Conservation (phyloP, 176 grass and related monocot genomes). For the Puccinellia tenuiflora region DNA sequence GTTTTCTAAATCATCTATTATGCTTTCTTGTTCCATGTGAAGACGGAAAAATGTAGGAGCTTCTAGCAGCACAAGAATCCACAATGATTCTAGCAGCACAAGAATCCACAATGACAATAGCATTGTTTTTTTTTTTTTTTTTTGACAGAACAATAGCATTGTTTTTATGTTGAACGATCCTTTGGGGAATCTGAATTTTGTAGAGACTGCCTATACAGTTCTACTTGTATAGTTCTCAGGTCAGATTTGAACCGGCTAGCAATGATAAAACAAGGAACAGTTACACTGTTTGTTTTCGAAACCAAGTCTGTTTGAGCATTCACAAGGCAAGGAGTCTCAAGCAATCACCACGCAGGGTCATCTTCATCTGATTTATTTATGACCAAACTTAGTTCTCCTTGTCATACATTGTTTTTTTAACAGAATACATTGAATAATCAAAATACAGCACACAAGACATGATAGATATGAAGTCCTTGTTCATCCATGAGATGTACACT, state of each 20-base stretch:
- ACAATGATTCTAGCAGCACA: neutral
- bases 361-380: constrained; percentile 25
- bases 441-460: constrained; percentile 13
- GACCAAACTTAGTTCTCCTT: neutral
- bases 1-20: neutral
- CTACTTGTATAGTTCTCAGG: neutral
- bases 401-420: neutral
- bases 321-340: neutral
- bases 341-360: neutral
- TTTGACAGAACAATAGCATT: neutral
- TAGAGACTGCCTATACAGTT: neutral
- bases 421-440: constrained; percentile 1
- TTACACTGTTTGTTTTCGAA: neutral
- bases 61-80: neutral
- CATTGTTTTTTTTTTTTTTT: too few species aligned
- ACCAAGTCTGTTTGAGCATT: neutral
- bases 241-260: neutral
- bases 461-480: neutral
- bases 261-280: neutral
- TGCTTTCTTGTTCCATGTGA: neutral
- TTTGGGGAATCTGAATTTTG: neutral
- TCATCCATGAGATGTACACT: constrained; percentile 19
- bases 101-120: neutral
- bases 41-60: neutral
- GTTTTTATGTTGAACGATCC: neutral